phyloP scores from a whole-genome alignment of 139 green algal species.

The Yamagishiella unicocca region DNA sequence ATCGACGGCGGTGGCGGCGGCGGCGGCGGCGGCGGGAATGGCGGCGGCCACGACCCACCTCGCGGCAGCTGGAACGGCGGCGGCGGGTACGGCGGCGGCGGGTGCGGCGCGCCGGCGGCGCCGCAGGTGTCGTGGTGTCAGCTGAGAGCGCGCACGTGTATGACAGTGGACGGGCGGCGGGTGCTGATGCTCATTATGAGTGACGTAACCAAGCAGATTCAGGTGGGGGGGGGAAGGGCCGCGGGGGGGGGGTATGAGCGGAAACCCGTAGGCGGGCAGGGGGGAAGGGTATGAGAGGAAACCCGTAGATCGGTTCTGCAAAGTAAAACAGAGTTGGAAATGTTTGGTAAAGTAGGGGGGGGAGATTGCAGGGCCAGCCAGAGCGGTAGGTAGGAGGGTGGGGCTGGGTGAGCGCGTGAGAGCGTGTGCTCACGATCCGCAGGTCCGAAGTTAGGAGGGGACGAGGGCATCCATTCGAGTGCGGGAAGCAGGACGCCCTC shows the following conservation, averaged over 20 bases:
- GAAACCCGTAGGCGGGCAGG: too few species aligned
- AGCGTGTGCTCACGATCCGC: too few species aligned
- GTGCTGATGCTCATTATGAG: slow-evolving; percentile 23
- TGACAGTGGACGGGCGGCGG: slow-evolving; percentile 3
- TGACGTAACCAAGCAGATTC: slow-evolving; percentile 12
- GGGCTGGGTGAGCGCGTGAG: too few species aligned
- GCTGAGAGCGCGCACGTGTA: slow-evolving; percentile 12
- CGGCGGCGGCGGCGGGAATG: not conserved
- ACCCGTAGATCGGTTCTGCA: too few species aligned
- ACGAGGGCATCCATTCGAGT: too few species aligned
- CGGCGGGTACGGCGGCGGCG: not conserved
- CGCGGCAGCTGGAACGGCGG: not conserved
- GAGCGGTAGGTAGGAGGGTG: too few species aligned
- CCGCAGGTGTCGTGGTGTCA: slow-evolving; percentile 6
- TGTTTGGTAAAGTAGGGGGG: too few species aligned
- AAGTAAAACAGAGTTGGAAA: not conserved
- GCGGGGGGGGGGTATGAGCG: not conserved
- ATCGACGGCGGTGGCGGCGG: not conserved
- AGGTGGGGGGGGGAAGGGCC: not conserved
- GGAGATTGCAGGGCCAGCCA: too few species aligned
- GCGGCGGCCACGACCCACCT: not conserved
- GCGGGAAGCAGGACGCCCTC: too few species aligned
- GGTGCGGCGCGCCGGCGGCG: not conserved
- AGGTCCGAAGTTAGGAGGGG: too few species aligned
- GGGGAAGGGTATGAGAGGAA: too few species aligned